A percentile compares a stretch with the other conserved stretches of the same genome.
These are phyloP conservation scores for Geotrichum citri-aurantii DNA, from an alignment of 1,139 yeast species.

Conservation along the genomic window DNA sequence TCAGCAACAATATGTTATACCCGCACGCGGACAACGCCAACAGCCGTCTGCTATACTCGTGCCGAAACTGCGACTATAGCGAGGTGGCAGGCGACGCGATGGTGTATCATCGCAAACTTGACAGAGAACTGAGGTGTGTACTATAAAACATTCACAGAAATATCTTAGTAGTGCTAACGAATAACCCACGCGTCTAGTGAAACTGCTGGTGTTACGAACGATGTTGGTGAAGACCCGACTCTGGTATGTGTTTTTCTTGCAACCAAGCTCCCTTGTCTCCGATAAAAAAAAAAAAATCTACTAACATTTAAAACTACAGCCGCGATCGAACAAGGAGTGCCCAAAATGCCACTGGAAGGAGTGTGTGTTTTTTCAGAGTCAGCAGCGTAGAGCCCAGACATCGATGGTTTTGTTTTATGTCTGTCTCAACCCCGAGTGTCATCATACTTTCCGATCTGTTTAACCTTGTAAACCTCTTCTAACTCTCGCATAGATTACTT, in stretches of 20 bases:
- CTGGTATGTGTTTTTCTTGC: constrained; percentile 37
- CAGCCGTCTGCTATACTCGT: constrained; percentile 72
- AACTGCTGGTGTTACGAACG: constrained; percentile 97
- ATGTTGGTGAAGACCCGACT: constrained; percentile 93
- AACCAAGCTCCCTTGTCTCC: too few relatives aligned
- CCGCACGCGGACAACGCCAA: constrained; percentile 88
- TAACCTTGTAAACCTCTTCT: not conserved
- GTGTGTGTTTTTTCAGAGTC: constrained; percentile 94
- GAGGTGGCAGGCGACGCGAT: constrained; percentile 85
- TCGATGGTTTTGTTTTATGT: constrained; percentile 78
- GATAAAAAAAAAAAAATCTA: too few relatives aligned
- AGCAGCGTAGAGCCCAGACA: constrained; percentile 90
- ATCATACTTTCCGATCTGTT: constrained; percentile 50
- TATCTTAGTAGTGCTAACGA: not conserved
- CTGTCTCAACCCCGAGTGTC: constrained; percentile 62
- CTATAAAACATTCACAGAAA: not conserved
- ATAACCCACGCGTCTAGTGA: constrained; percentile 44
- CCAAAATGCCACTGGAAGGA: constrained; percentile 83
- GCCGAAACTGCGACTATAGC: constrained; percentile 92
- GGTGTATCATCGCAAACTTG: constrained; percentile 89
- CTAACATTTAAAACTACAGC: constrained; percentile 33
- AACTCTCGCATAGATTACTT: not conserved
- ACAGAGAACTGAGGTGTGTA: constrained; percentile 58
- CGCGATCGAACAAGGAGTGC: constrained; percentile 89
- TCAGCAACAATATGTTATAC: constrained; percentile 88